These are phyloP conservation scores for Penicillium oxalicum DNA, from an alignment of 2,329 filamentous ascomycete genomes.

Conservation along the genomic window DNA sequence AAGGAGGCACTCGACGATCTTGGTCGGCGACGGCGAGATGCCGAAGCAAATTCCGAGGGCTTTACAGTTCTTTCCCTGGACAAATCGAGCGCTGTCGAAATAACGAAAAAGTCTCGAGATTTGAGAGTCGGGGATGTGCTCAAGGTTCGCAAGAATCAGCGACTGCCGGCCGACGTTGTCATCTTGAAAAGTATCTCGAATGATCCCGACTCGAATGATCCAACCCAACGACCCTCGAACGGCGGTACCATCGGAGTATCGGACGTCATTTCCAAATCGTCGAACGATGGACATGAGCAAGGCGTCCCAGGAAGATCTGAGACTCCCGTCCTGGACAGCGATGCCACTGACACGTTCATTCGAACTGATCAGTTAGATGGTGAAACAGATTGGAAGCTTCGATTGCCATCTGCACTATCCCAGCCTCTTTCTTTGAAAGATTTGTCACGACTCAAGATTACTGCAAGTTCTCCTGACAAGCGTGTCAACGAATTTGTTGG, in stretches of 20 bases:
- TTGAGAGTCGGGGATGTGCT: slow-evolving; percentile 93
- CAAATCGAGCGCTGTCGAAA: slow-evolving; percentile 53
- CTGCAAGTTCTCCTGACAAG: slow-evolving; percentile 83
- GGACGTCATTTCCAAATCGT: slow-evolving; percentile 19
- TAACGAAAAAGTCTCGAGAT: slow-evolving; percentile 76
- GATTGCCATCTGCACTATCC: slow-evolving; percentile 77
- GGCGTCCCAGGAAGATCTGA: slow-evolving; percentile 8
- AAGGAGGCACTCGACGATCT: slow-evolving; percentile 97
- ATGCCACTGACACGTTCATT: slow-evolving; percentile 82
- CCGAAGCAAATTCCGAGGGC: slow-evolving; percentile 87
- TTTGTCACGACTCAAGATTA: slow-evolving; percentile 61
- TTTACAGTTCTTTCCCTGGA: slow-evolving; percentile 74
- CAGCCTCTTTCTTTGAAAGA: slow-evolving; percentile 70
- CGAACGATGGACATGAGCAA: slow-evolving; percentile 17
- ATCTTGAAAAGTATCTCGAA: slow-evolving; percentile 78
- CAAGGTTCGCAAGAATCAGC: slow-evolving; percentile 83
- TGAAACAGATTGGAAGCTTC: slow-evolving; percentile 97
- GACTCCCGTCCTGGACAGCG: slow-evolving; percentile 23
- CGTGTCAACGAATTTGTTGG: slow-evolving; percentile 93
- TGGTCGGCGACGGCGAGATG: slow-evolving; percentile 74
- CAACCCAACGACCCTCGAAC: slow-evolving; percentile 18
- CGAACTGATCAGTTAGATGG: slow-evolving; percentile 95
- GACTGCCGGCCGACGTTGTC: slow-evolving; percentile 89
- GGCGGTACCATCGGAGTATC: slow-evolving; percentile 6
- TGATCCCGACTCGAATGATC: slow-evolving; percentile 30